Evolutionary conservation across 208 protist species (phyloP), one percentile per base, ranked within the genome.

Genomic region (Leishmania gerbilli): DNA sequence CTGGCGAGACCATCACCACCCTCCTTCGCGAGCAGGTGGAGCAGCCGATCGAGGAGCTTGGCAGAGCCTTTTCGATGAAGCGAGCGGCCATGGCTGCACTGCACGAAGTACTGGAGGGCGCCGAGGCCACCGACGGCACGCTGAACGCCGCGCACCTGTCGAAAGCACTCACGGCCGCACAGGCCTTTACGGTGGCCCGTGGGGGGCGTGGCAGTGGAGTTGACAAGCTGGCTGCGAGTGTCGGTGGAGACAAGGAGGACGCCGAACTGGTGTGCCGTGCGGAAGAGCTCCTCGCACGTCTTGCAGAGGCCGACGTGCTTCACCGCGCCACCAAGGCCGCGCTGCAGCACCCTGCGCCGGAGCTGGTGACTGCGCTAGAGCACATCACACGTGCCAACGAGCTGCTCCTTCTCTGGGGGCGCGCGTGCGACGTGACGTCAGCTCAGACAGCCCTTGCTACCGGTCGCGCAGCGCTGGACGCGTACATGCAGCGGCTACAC

Each of bases 371-470:
- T 11, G 83, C 93, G 47, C 89, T 97, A 56, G 88, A 87, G 31
- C 84, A 88, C 47, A 84, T 97, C 64, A 91, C 92, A 42, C 85
- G 85, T 2, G 89, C 88, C 47, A 97, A 97, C 79, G 91, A 93
- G 68, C 82, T 94, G 53, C 56, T 97, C 8, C 64, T 89, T 37
- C 71, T 79, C 27, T 84, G 93, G 76, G 71, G 77, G 8, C 82
- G 92, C 64, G 89, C 87, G 13, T 77, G 88, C 55, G 83, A 90
- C 76, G 53, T 75, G 2, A 77, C 67, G 1, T 68, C 85, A 11
- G 81, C 86, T 31, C 83, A 86, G 60, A 58, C 47, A 1, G 80
- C 86, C 6, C 55, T 89, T 1, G 77, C 78, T 34, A 74, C 64
- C 15, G 86, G 85, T 7, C 82, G 77, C 6, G 24, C 71, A 7